These are phyloP conservation scores for Neofusicoccum sp. DNA, from an alignment of 2,329 filamentous ascomycete genomes.

Conservation along the genomic window DNA sequence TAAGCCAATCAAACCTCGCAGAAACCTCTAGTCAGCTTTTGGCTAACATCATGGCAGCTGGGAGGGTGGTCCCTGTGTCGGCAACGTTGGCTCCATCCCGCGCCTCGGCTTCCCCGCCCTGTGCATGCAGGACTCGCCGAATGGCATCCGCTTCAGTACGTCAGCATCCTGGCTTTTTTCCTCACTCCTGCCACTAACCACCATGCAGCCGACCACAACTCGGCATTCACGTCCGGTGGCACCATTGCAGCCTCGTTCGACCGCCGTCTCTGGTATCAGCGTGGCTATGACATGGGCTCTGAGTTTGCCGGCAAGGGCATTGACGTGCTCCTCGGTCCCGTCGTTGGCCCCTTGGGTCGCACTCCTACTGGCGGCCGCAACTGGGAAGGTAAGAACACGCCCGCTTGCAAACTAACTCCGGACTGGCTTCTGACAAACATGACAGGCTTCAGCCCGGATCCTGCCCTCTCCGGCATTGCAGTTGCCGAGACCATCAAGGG, in stretches of 20 bases:
- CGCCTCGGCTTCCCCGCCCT: slow-evolving; percentile 70
- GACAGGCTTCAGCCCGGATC: slow-evolving; percentile 67
- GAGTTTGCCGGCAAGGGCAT: slow-evolving; percentile 77
- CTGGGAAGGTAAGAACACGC: slow-evolving; percentile 58
- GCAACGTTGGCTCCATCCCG: slow-evolving; percentile 70
- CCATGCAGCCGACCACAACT: slow-evolving; percentile 69
- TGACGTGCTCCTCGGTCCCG: slow-evolving; percentile 75
- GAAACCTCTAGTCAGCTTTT: background rate
- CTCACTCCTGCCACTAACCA: background rate
- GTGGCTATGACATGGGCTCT: slow-evolving; percentile 72
- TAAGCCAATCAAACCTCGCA: slow-evolving; percentile 46
- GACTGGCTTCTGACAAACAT: slow-evolving; percentile 31
- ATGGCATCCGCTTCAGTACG: slow-evolving; percentile 72
- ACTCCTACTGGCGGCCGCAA: slow-evolving; percentile 68
- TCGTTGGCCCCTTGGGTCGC: slow-evolving; percentile 72
- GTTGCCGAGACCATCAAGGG: slow-evolving; percentile 75
- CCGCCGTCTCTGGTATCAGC: slow-evolving; percentile 66
- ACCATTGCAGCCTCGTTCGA: slow-evolving; percentile 86
- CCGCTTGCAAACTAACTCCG: slow-evolving; percentile 17
- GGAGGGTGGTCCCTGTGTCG: slow-evolving; percentile 74
- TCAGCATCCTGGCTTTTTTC: background rate
- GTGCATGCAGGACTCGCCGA: slow-evolving; percentile 85
- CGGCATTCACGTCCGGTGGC: slow-evolving; percentile 77
- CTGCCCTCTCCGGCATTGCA: slow-evolving; percentile 71
- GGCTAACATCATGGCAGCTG: slow-evolving; percentile 51